phyloP scores from a whole-genome alignment of 2,329 filamentous ascomycete genomes.

The Endoconidiophora polonica region DNA sequence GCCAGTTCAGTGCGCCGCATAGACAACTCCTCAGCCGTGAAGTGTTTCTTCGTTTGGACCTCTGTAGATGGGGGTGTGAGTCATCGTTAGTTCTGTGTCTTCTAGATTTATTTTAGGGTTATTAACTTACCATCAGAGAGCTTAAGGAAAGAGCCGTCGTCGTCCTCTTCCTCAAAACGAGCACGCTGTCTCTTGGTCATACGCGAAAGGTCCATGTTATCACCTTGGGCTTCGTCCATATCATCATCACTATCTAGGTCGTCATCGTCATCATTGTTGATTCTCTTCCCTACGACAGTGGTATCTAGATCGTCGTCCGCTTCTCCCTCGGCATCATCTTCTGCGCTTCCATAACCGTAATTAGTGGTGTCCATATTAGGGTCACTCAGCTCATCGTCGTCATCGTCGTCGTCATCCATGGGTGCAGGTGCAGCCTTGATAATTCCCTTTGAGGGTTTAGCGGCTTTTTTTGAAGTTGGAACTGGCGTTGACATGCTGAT shows the following conservation, averaged over 20 bases:
- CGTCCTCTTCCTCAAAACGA: slow-evolving; percentile 38
- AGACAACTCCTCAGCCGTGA: slow-evolving; percentile 44
- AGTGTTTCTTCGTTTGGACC: slow-evolving; percentile 46
- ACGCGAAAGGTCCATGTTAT: slow-evolving; percentile 37
- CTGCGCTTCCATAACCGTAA: slow-evolving; percentile 28
- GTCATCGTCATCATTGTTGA: slow-evolving; percentile 24
- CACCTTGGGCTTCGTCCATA: slow-evolving; percentile 26
- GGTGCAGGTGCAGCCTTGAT: slow-evolving; percentile 18
- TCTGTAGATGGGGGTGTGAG: slow-evolving; percentile 23
- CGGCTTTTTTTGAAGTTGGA: slow-evolving; percentile 16
- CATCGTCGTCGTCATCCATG: slow-evolving; percentile 28
- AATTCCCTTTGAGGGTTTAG: slow-evolving; percentile 5
- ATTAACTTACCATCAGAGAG: slow-evolving; percentile 37
- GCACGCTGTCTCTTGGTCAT: slow-evolving; percentile 46
- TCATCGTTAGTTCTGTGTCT: slow-evolving; percentile 1
- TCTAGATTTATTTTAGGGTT: background rate
- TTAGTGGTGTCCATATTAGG: slow-evolving; percentile 30
- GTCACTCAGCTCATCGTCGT: slow-evolving; percentile 40
- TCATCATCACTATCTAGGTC: slow-evolving; percentile 25
- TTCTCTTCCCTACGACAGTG: slow-evolving; percentile 15
- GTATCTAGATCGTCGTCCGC: slow-evolving; percentile 23
- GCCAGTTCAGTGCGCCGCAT: slow-evolving; percentile 48
- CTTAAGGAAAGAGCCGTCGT: slow-evolving; percentile 35
- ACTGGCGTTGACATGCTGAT: slow-evolving; percentile 29
- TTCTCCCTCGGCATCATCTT: slow-evolving; percentile 32